phyloP scores from a whole-genome alignment of 1,284 basidiomycete genomes.

The Tilletia setariae region DNA sequence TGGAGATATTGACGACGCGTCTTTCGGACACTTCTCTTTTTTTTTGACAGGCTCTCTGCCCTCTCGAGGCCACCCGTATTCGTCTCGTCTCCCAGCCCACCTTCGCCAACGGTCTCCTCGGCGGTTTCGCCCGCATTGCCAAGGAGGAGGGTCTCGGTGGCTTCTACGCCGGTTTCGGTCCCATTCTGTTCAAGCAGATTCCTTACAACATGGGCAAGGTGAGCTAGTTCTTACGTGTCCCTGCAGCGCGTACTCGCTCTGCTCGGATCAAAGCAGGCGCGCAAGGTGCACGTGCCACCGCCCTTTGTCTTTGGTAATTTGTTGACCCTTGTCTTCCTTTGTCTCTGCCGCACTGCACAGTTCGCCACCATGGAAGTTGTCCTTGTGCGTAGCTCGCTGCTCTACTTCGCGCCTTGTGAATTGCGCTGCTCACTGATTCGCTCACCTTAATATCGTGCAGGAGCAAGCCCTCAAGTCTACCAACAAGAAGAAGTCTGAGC shows the following conservation, averaged over 20 bases:
- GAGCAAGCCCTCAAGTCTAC: slow-evolving; percentile 59
- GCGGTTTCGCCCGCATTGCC: slow-evolving; percentile 49
- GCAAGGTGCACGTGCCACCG: slow-evolving; percentile 20
- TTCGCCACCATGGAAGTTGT: slow-evolving; percentile 47
- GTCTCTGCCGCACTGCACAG: too few relatives aligned
- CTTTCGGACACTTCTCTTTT: not conserved
- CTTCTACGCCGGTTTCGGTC: slow-evolving; percentile 58
- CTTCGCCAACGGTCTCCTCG: slow-evolving; percentile 52
- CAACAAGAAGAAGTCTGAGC: slow-evolving; percentile 59
- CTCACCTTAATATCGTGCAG: not conserved
- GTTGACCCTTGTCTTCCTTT: not conserved
- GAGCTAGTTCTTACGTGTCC: slow-evolving; percentile 27
- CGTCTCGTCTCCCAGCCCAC: slow-evolving; percentile 54
- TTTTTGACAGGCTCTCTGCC: slow-evolving; percentile 39
- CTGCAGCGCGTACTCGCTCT: not conserved
- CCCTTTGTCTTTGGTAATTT: not conserved
- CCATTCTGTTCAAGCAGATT: slow-evolving; percentile 53
- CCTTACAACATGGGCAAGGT: slow-evolving; percentile 60
- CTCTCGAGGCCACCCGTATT: slow-evolving; percentile 54
- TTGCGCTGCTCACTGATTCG: not conserved
- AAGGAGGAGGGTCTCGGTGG: slow-evolving; percentile 51
- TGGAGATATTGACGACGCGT: too few relatives aligned
- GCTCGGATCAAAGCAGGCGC: not conserved
- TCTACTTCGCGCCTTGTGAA: not conserved
- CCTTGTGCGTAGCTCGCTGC: slow-evolving; percentile 19